Percentiles rank a stretch among this genome's conserved stretches.
phyloP scores from a whole-genome alignment of 2,329 filamentous ascomycete genomes.

The Fusarium goolgardi region DNA sequence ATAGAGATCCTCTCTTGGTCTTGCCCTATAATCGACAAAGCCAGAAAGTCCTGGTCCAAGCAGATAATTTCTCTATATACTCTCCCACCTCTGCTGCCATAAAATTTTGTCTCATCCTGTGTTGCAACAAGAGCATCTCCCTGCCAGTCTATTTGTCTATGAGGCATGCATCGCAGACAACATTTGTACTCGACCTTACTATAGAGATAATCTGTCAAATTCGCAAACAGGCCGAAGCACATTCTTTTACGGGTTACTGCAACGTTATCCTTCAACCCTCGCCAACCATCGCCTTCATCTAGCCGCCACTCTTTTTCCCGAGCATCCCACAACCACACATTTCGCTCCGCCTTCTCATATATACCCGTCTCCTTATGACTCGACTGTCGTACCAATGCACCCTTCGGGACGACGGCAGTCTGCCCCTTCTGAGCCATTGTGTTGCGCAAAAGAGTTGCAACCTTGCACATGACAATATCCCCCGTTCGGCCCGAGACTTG shows the following conservation, averaged over 20 bases:
- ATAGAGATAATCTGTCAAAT: background rate
- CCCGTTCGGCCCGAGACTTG: slow-evolving; percentile 44
- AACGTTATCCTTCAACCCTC: background rate
- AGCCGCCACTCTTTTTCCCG: slow-evolving; percentile 12
- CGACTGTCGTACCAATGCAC: slow-evolving; percentile 47
- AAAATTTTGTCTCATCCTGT: slow-evolving; percentile 14
- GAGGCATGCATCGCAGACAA: slow-evolving; percentile 21
- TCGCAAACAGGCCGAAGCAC: slow-evolving; percentile 7
- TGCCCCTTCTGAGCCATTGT: slow-evolving; percentile 41
- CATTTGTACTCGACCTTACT: slow-evolving; percentile 5
- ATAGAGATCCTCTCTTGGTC: background rate
- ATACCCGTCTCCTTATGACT: slow-evolving; percentile 38
- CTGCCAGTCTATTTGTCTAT: background rate
- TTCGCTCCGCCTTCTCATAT: background rate
- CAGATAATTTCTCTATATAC: background rate
- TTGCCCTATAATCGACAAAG: background rate
- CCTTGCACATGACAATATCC: slow-evolving; percentile 44
- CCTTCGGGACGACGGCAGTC: slow-evolving; percentile 44
- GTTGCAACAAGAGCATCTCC: slow-evolving; percentile 16
- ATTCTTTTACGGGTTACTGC: background rate
- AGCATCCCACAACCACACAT: slow-evolving; percentile 7
- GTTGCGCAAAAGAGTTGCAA: slow-evolving; percentile 46
- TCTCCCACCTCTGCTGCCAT: slow-evolving; percentile 3
- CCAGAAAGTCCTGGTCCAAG: background rate
- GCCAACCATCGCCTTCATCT: background rate